Conservation (phyloP, 2,329 filamentous ascomycete genomes). For the Fusarium chlamydosporum region DNA sequence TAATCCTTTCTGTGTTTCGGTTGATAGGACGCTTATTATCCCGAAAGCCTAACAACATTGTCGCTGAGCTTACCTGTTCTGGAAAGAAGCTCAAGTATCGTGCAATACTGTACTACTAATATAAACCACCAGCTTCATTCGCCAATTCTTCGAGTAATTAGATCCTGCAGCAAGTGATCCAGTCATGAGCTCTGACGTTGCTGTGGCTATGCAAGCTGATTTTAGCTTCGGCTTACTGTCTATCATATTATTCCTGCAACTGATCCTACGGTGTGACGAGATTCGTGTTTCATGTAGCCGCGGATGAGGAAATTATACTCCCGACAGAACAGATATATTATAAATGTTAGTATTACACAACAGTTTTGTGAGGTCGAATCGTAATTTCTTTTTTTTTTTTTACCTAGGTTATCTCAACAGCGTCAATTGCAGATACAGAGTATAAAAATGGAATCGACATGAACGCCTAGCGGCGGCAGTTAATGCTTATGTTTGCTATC, state of each 20-base stretch:
- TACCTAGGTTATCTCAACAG: background rate
- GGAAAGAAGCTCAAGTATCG: background rate
- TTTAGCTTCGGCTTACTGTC: slow-evolving; percentile 18
- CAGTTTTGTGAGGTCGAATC: background rate
- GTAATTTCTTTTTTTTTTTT: too few relatives aligned
- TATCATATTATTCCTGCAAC: background rate
- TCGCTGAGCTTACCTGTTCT: slow-evolving; percentile 24
- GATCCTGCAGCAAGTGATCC: too few relatives aligned
- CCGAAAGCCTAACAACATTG: slow-evolving; percentile 2
- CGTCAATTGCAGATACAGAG: background rate
- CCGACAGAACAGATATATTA: background rate
- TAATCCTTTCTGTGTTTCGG: slow-evolving; percentile 11
- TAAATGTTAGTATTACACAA: too few relatives aligned
- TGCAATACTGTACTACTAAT: background rate
- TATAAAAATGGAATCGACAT: background rate
- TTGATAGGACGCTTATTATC: slow-evolving; percentile 12
- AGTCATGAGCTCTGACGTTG: slow-evolving; percentile 11
- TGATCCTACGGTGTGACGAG: slow-evolving; percentile 3
- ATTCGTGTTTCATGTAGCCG: slow-evolving; percentile 2
- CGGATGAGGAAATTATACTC: background rate
- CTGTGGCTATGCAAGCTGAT: slow-evolving; percentile 24
- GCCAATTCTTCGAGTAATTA: background rate
- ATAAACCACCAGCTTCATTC: background rate
- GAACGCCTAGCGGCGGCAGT: background rate
- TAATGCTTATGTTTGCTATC: background rate